Percentiles rank a stretch among this genome's conserved stretches.
Conservation (phyloP, 78 protist species). For the Dictyostelium capitatum region DNA sequence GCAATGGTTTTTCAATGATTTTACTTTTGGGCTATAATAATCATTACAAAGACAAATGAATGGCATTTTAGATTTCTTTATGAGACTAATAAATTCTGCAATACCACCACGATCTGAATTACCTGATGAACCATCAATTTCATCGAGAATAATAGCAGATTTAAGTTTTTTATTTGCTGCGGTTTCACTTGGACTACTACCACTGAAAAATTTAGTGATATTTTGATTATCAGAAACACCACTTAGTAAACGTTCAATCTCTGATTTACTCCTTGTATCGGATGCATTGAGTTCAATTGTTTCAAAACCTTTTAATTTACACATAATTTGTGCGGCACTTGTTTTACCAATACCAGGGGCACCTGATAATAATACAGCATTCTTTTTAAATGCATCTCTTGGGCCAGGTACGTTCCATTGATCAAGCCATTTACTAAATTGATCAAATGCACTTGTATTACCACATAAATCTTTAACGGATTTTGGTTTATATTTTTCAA, state of each 20-base stretch:
- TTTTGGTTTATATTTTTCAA: conserved; percentile 91
- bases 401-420: conserved; percentile 69
- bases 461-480: conserved; percentile 86
- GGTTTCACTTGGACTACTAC: not conserved
- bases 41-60: conserved; percentile 99
- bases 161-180: not conserved
- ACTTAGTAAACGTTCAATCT: conserved; percentile 41
- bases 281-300: conserved; percentile 97
- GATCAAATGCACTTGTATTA: conserved; percentile 47
- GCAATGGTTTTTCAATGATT: conserved; percentile 87
- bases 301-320: conserved; percentile 81
- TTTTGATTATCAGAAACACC: conserved; percentile 52
- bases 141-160: conserved; percentile 95
- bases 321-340: conserved; percentile 87
- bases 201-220: conserved; percentile 70
- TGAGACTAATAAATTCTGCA: conserved; percentile 81
- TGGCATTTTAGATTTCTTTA: conserved; percentile 91
- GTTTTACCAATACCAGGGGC: conserved; percentile 99
- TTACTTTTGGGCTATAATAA: conserved; percentile 75
- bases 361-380: conserved; percentile 91
- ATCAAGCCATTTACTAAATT: conserved; percentile 81
- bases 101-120: conserved; percentile 97
- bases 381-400: not conserved
- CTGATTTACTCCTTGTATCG: conserved; percentile 93
- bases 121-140: conserved; percentile 97